phyloP scores from a whole-genome alignment of 2,329 filamentous ascomycete genomes.

The Colletotrichum tanaceti region DNA sequence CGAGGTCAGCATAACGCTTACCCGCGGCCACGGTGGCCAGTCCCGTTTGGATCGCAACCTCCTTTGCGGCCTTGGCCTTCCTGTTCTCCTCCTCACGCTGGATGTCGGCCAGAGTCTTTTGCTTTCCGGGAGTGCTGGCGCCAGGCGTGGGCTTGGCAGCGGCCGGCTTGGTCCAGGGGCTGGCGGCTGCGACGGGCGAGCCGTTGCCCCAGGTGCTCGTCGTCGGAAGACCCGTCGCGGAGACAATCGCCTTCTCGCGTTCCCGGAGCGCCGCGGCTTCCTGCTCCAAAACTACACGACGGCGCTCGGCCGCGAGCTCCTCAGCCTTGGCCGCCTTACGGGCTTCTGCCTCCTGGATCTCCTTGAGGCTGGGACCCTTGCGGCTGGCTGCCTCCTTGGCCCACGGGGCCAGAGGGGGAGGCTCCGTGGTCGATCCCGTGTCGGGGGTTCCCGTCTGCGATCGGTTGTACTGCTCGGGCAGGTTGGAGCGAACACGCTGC shows the following conservation, averaged over 20 bases:
- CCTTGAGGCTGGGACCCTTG: slow-evolving; percentile 91
- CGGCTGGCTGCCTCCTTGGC: slow-evolving; percentile 84
- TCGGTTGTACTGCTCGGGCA: slow-evolving; percentile 78
- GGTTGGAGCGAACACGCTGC: slow-evolving; percentile 83
- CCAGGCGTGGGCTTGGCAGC: slow-evolving; percentile 55
- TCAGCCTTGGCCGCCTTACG: slow-evolving; percentile 92
- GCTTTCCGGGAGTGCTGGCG: slow-evolving; percentile 56
- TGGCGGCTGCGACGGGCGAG: slow-evolving; percentile 73
- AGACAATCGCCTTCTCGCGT: slow-evolving; percentile 68
- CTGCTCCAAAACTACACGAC: slow-evolving; percentile 82
- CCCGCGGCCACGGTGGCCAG: slow-evolving; percentile 64
- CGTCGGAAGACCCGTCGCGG: slow-evolving; percentile 83
- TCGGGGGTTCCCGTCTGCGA: slow-evolving; percentile 85
- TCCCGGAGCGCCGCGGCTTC: slow-evolving; percentile 72
- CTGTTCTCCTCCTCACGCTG: slow-evolving; percentile 95
- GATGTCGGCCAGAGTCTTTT: slow-evolving; percentile 95
- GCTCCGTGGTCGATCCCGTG: slow-evolving; percentile 56
- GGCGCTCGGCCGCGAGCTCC: slow-evolving; percentile 80
- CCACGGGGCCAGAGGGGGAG: slow-evolving; percentile 90
- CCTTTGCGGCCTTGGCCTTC: slow-evolving; percentile 79
- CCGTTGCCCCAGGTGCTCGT: slow-evolving; percentile 89
- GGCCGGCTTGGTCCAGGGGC: slow-evolving; percentile 76
- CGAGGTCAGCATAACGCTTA: slow-evolving; percentile 95
- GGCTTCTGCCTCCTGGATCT: slow-evolving; percentile 96
- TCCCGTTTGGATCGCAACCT: slow-evolving; percentile 61